Evolutionary conservation across 768 basidiomycete genomes (phyloP).

Genomic region (Phylloporus sp.): DNA sequence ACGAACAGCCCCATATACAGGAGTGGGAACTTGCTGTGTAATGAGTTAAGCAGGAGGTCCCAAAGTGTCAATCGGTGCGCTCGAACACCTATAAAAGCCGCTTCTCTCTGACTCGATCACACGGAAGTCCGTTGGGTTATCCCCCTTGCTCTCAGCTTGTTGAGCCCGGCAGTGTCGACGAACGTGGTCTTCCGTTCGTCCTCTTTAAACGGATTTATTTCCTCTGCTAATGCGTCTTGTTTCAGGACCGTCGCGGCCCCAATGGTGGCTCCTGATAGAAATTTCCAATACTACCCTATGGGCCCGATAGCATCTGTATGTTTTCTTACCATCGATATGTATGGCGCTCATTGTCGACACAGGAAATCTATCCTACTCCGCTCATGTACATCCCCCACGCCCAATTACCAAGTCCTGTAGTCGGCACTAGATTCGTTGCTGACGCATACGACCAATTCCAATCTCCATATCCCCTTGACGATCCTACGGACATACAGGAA

Average conservation of each 20-base stretch:
- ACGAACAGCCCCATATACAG: constrained; percentile 20
- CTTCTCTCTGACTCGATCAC: constrained; percentile 5
- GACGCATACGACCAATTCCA: neutral
- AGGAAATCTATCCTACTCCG: constrained; percentile 9
- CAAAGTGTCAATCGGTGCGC: constrained; percentile 11
- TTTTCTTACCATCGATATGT: neutral
- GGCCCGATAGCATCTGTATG: constrained; percentile 5
- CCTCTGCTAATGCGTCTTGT: neutral
- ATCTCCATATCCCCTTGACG: neutral
- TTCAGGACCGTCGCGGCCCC: constrained; percentile 7
- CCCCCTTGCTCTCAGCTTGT: neutral
- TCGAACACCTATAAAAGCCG: constrained; percentile 11
- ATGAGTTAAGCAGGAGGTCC: neutral
- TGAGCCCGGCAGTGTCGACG: neutral
- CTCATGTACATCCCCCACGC: neutral
- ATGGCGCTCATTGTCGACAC: constrained; percentile 1
- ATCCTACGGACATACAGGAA: neutral
- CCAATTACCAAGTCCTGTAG: neutral
- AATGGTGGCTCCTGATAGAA: neutral
- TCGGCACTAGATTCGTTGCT: neutral
- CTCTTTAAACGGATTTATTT: neutral
- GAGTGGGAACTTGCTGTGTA: constrained; percentile 16
- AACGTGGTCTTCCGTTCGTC: constrained; percentile 10
- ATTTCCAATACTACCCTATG: neutral
- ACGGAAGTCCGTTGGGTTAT: constrained; percentile 4